Evolutionary conservation across 768 basidiomycete genomes (phyloP), one percentile per base, ranked within the genome.

Genomic region (Tylopilus cervinicoccineus): DNA sequence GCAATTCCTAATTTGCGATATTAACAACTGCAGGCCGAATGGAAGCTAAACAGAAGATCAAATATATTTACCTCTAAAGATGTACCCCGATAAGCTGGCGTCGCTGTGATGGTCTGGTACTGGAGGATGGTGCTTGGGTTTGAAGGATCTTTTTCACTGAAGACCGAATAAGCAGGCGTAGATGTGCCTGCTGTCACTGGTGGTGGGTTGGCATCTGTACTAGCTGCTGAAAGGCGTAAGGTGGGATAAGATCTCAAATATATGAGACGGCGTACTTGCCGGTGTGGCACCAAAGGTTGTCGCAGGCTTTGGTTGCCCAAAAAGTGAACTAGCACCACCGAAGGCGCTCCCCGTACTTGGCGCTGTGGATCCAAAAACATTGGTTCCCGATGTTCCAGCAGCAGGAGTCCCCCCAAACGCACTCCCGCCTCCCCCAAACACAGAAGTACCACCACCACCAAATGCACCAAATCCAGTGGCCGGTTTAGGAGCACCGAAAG

Each of bases 91-190:
- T 93, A 95, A 16, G 77, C 76, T 14, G 86, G 86, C 76, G 86
- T 89, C 53, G 84, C 84, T 16, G 84, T 78, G 45, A 92, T 91
- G 31, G 83, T 78, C 66, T 94, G 91, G 65, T 86, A 95, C 52
- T 88, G 84, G 34, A 86, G 72, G 5, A 72, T 79, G 12, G 68
- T 49, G 42, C 43, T 71, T 16, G 71, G 55, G 48, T 69, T 76
- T 9, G 69, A 62, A 14, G 70, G 57, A 54, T 93, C 91, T 57
- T 89, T 89, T 61, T 93, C 91, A 29, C 45, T 63, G 52, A 73
- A 80, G 6, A 72, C 68, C 37, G 65, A 63, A 60, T 84, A 93
- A 3, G 78, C 65, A 4, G 89, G 84, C 53, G 81, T 81, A 14
- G 79, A 71, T 0, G 87, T 77, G 32, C 92, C 91, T 13, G 81